A percentile compares a stretch with the other conserved stretches of the same genome.
Conservation (phyloP, 2,329 filamentous ascomycete genomes). For the Cladosporium sp. region DNA sequence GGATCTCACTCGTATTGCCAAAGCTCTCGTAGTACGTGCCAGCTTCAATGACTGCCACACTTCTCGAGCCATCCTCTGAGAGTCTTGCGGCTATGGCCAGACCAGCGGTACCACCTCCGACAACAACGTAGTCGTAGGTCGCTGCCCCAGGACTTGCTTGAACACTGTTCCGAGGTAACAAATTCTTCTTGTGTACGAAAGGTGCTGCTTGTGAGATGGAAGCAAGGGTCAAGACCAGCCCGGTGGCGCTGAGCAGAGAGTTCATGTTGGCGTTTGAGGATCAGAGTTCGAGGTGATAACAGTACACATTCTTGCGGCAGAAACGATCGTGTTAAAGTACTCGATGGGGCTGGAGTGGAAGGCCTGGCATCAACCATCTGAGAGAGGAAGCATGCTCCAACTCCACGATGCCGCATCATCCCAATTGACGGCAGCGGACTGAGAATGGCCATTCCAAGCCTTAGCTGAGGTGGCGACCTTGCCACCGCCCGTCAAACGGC, state of each 20-base stretch:
- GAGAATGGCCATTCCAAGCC: not conserved
- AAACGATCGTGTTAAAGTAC: not conserved
- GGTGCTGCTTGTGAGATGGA: not conserved
- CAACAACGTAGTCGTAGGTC: constrained; percentile 32
- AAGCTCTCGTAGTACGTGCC: constrained; percentile 24
- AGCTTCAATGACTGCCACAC: constrained; percentile 36
- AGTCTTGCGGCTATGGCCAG: constrained; percentile 32
- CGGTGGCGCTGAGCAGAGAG: not conserved
- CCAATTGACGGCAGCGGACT: not conserved
- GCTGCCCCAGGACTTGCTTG: not conserved
- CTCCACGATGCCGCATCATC: not conserved
- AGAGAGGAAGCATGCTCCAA: not conserved
- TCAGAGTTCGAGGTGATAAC: not conserved
- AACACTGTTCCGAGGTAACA: not conserved
- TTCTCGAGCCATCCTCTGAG: constrained; percentile 32
- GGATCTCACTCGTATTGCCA: not conserved
- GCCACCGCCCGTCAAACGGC: not conserved
- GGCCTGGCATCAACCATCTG: not conserved
- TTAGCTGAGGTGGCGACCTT: not conserved
- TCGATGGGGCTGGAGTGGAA: not conserved
- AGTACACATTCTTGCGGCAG: not conserved
- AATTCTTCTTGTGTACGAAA: not conserved
- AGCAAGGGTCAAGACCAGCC: not conserved
- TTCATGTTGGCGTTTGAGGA: not conserved
- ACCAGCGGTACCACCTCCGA: constrained; percentile 35